Evolutionary conservation across 1,284 basidiomycete genomes (phyloP), one percentile per base, ranked within the genome.

Genomic region (Athelia psychrophila): DNA sequence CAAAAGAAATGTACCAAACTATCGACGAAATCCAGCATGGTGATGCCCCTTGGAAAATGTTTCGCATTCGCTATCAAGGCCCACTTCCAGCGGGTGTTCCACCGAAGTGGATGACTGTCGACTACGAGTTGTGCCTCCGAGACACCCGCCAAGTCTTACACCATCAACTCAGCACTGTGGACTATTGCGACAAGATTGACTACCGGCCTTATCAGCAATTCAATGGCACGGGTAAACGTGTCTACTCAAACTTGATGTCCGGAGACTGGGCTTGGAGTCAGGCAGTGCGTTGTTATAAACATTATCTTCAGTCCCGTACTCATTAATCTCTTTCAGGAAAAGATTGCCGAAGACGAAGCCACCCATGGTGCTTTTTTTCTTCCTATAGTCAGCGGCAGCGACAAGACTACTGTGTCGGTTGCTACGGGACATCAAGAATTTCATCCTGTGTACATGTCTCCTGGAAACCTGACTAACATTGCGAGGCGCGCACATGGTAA

Each of bases 171-270:
- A 25, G 32, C 18, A 54, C 33, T 12, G 16, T 56, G 2, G 55
- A 58, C n/a, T 65, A 62, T 49, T 49, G 58, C 4, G 50, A 48
- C 27, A 36, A 54, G n/a, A 42, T 63, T 23, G 50, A 60, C 27
- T 55, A 50, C 44, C 38, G 46, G 3, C 57, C 62, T 4, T 64
- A 60, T 47, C 52, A 49, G 10, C 54, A 65, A 42, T 63, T 62
- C 38, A 49, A 58, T 35, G 24, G 27, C 6, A 47, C 58, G 46
- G 58, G 59, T 19, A 30, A 59, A 15, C 49, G 57, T 23, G 23
- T 57, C 6, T 65, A 45, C 33, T 54, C 47, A 20, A 56, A 66
- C 51, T 49, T 67, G 13, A 64, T 68, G 63, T 66, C 61, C 4
- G 67, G 49, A 9, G 53, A 63, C 44, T 68, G 61, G 63, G 58